Percentiles rank a stretch among this genome's conserved stretches.
These are phyloP conservation scores for Hibiscus tridactylites DNA, from an alignment of 345 rosid genomes.

Conservation along the genomic window DNA sequence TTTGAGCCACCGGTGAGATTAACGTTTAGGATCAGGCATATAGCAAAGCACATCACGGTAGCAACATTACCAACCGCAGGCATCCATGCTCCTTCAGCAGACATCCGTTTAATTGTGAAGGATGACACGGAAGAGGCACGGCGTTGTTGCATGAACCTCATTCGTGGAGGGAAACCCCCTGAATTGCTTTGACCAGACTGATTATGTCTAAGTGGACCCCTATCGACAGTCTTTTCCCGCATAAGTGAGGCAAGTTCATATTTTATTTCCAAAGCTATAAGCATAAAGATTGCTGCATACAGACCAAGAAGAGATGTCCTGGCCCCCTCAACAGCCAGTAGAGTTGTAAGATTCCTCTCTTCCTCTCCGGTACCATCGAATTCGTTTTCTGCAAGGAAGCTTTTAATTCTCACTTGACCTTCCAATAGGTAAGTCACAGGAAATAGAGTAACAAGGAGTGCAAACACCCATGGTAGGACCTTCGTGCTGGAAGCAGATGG, in stretches of 20 bases:
- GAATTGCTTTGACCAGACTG: slow-evolving; percentile 32
- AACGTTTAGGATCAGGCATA: slow-evolving; percentile 78
- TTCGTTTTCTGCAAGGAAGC: slow-evolving; percentile 25
- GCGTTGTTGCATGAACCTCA: slow-evolving; percentile 95
- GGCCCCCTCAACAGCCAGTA: neutral
- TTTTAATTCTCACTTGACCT: slow-evolving; percentile 88
- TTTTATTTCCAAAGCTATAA: neutral
- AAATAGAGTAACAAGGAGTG: slow-evolving; percentile 88
- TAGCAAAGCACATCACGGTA: slow-evolving; percentile 86
- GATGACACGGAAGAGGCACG: slow-evolving; percentile 54
- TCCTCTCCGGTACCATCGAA: neutral
- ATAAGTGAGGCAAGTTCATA: neutral
- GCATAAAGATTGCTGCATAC: neutral
- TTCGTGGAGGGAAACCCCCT: slow-evolving; percentile 46
- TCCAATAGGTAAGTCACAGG: slow-evolving; percentile 92
- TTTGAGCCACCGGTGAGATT: slow-evolving; percentile 80
- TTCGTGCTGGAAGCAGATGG: slow-evolving; percentile 98
- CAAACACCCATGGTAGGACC: slow-evolving; percentile 94
- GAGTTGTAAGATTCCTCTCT: neutral
- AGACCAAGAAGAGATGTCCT: neutral
- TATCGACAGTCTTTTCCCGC: neutral
- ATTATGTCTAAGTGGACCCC: neutral
- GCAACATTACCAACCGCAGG: slow-evolving; percentile 94
- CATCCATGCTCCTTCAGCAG: slow-evolving; percentile 98
- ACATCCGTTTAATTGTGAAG: slow-evolving; percentile 87